phyloP scores from a whole-genome alignment of 2,329 filamentous ascomycete genomes.

The Raffaelea arxii region DNA sequence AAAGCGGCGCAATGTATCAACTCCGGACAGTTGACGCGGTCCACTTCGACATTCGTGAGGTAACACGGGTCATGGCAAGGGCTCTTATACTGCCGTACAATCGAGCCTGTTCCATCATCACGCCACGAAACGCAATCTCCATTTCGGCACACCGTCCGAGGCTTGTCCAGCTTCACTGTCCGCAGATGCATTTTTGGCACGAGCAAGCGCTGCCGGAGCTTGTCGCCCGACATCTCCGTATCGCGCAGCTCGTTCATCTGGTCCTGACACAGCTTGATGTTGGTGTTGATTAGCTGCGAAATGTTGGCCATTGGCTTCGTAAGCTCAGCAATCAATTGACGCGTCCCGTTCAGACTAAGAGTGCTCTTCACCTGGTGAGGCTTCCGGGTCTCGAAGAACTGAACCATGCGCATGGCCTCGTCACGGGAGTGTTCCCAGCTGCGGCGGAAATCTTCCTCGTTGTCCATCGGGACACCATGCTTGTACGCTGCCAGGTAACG shows the following conservation, averaged over 20 bases:
- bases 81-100: slow-evolving; percentile 18
- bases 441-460: slow-evolving; percentile 21
- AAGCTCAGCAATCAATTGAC: slow-evolving; percentile 23
- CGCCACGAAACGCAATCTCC: slow-evolving; percentile 17
- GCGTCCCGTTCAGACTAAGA: slow-evolving; percentile 27
- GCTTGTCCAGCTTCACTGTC: slow-evolving; percentile 14
- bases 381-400: slow-evolving; percentile 17
- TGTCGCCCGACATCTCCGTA: slow-evolving; percentile 14
- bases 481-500: slow-evolving; percentile 28
- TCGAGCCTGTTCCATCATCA: slow-evolving; percentile 14
- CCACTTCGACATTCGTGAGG: slow-evolving; percentile 17
- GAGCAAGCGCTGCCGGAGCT: slow-evolving; percentile 17
- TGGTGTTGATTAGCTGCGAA: slow-evolving; percentile 20
- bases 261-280: slow-evolving; percentile 21
- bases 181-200: slow-evolving; percentile 17
- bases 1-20: slow-evolving; percentile 21
- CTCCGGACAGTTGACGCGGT: slow-evolving; percentile 15
- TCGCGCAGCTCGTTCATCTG: slow-evolving; percentile 18
- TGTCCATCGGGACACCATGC: slow-evolving; percentile 18
- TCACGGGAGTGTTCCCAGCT: slow-evolving; percentile 26
- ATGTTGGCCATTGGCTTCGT: slow-evolving; percentile 28
- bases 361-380: slow-evolving; percentile 26
- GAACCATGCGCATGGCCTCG: slow-evolving; percentile 21
- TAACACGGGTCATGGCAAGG: slow-evolving; percentile 22
- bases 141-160: slow-evolving; percentile 22